Base-by-base conservation (phyloP, 2,329 filamentous ascomycete genomes). In the Harringtonia lauricola region DNA sequence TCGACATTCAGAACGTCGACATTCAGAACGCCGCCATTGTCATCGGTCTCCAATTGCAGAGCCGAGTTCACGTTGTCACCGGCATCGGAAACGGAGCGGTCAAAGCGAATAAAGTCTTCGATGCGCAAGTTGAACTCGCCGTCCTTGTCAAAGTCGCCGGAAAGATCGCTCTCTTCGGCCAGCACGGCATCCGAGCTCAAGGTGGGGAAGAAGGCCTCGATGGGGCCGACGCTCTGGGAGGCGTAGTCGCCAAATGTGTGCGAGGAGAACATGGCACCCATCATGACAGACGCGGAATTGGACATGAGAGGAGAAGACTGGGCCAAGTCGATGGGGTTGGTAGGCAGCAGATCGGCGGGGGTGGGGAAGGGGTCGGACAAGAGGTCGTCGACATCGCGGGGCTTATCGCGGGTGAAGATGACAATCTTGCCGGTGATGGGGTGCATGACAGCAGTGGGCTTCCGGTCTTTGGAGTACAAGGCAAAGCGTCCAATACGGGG, bases 201-300 rank as follows among this genome's bases (percentile, higher is more conserved):
- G 6, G 39, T 34, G 2, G 83, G 76, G 54, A 84, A 88, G 59
- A 87, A 88, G 8, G 83, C 82, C 60, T 88, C 83, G 1, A 79
- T 72, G 2, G 83, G 81, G 1, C 83, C 83, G 55, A 86, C 70
- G n/a, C 78, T 71, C 55, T 84, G 79, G 6, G 75, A 76, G 50
- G 78, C 65, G 46, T 72, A 72, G 53, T 76, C 71, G 35, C 70
- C 71, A 51, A 74, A 73, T 0, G 71, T 68, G 48, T 71, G 70
- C 44, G 66, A 67, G 2, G 72, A 72, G 43, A 79, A 72, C 64
- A 87, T 79, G 52, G 80, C 81, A 39, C 81, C 81, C 64, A 89
- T 79, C 83, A 89, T 88, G 51, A 89, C 72, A 47, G 86, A 83
- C 44, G 80, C 79, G 17, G 79, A 76, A 47, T 83, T 80, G 57